A percentile compares a stretch with the other conserved stretches of the same genome.
Evolutionary conservation across 2,329 filamentous ascomycete species (phyloP).

Genomic region (Fusarium globosum): DNA sequence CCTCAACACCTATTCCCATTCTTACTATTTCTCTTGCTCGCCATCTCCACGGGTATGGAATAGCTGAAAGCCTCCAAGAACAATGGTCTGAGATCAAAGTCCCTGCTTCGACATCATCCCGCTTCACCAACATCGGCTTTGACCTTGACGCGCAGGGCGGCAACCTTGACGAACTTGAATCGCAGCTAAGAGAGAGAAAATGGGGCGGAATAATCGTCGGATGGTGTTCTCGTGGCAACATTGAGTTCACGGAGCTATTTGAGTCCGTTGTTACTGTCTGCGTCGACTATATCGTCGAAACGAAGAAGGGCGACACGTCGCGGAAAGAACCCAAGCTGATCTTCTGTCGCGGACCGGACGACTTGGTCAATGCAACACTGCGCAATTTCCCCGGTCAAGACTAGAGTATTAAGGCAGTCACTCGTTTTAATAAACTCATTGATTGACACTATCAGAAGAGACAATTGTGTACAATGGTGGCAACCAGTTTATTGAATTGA

Average conservation of each 20-base stretch:
- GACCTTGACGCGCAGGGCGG: background rate
- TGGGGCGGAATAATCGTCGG: constrained; percentile 11
- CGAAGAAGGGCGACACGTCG: background rate
- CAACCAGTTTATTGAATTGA: too few species aligned
- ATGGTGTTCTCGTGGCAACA: constrained; percentile 4
- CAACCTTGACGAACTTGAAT: background rate
- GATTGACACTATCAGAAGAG: background rate
- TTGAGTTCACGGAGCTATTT: constrained; percentile 22
- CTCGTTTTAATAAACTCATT: fast-evolving
- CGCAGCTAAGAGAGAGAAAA: fast-evolving
- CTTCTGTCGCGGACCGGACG: constrained; percentile 8
- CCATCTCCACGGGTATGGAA: background rate
- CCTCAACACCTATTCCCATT: background rate
- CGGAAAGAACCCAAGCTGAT: constrained; percentile 14
- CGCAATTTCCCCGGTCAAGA: background rate
- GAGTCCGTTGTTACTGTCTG: background rate
- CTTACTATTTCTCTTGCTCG: constrained; percentile 14
- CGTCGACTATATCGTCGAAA: background rate
- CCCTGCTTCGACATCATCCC: background rate
- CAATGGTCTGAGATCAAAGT: constrained; percentile 15
- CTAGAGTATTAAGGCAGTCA: fast-evolving
- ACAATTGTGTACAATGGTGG: background rate
- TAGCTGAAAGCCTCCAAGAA: background rate
- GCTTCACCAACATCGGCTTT: constrained; percentile 15
- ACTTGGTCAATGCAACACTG: constrained; percentile 10